Conservation (phyloP, 2,329 filamentous ascomycete species). For the Ramichloridium luteum region DNA sequence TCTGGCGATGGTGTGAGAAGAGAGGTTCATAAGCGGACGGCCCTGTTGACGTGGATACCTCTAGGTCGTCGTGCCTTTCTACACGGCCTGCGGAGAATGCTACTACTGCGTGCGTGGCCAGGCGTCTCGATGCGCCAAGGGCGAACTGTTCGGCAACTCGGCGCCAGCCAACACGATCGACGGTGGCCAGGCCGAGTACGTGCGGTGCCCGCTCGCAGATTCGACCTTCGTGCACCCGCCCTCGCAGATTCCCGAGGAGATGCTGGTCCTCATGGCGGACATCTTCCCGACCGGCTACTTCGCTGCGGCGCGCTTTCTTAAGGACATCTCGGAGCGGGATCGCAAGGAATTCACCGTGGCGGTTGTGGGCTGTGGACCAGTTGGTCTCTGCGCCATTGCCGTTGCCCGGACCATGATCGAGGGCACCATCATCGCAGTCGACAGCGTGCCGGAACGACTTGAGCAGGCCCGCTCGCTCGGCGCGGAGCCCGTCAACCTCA, state of each 20-base stretch:
- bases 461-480: slow-evolving; percentile 61
- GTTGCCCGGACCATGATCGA: slow-evolving; percentile 23
- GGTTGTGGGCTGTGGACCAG: slow-evolving; percentile 65
- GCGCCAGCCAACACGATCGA: slow-evolving; percentile 23
- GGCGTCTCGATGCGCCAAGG: slow-evolving; percentile 64
- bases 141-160: slow-evolving; percentile 49
- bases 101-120: slow-evolving; percentile 73
- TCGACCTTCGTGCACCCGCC: slow-evolving; percentile 67
- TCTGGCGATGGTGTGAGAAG: slow-evolving; percentile 1
- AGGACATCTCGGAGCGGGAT: slow-evolving; percentile 44
- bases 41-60: no score
- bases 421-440: slow-evolving; percentile 22
- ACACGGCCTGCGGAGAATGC: slow-evolving; percentile 62
- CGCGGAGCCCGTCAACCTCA: slow-evolving; percentile 72
- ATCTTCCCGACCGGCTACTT: slow-evolving; percentile 81
- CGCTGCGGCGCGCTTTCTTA: slow-evolving; percentile 66
- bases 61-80: slow-evolving; percentile 72
- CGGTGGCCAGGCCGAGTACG: slow-evolving; percentile 27
- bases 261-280: slow-evolving; percentile 78
- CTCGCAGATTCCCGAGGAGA: slow-evolving; percentile 56
- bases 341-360: slow-evolving; percentile 59
- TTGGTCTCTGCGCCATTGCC: slow-evolving; percentile 62
- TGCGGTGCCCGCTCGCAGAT: slow-evolving; percentile 70
- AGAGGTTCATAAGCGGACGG: no score
- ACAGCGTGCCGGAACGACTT: slow-evolving; percentile 58